A percentile compares a stretch with the other conserved stretches of the same genome.
phyloP scores from a whole-genome alignment of 2,329 filamentous ascomycete species.

The Aureobasidium leucospermi region DNA sequence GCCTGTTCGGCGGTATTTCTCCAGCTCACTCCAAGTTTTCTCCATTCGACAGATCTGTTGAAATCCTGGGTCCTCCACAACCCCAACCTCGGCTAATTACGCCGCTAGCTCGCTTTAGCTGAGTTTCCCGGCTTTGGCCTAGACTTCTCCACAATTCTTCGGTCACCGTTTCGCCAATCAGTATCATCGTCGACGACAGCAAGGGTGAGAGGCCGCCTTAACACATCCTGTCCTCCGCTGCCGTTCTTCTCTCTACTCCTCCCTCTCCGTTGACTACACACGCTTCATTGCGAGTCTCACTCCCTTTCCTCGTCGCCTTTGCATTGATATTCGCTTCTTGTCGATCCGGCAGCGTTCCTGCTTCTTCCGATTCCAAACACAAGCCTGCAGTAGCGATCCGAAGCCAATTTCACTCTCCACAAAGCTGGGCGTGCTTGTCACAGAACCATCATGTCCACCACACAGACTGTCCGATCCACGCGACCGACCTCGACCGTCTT shows the following conservation, averaged over 20 bases:
- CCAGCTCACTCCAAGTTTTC: constrained; percentile 12
- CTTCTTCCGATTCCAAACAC: not conserved
- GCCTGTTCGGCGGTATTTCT: constrained; percentile 6
- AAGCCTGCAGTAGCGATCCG: not conserved
- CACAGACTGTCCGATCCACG: not conserved
- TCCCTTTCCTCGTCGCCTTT: not conserved
- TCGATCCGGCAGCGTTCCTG: constrained; percentile 2
- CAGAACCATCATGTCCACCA: not conserved
- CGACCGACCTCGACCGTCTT: not conserved
- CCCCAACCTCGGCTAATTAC: constrained; percentile 9
- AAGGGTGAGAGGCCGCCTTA: constrained; percentile 11
- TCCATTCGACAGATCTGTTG: not conserved
- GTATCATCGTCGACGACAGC: constrained; percentile 2
- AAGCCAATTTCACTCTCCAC: not conserved
- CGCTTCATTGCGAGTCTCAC: not conserved
- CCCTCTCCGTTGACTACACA: not conserved
- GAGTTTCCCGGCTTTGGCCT: constrained; percentile 7
- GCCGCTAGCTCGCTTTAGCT: not conserved
- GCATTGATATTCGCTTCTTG: not conserved
- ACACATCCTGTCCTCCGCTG: not conserved
- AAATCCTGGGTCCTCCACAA: constrained; percentile 4
- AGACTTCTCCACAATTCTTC: constrained; percentile 9
- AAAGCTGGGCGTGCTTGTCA: not conserved
- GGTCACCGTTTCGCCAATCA: constrained; percentile 12
- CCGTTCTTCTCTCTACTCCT: not conserved